These are phyloP conservation scores for Fraxinus ornus DNA, from an alignment of 305 asterid species.

Conservation along the genomic window DNA sequence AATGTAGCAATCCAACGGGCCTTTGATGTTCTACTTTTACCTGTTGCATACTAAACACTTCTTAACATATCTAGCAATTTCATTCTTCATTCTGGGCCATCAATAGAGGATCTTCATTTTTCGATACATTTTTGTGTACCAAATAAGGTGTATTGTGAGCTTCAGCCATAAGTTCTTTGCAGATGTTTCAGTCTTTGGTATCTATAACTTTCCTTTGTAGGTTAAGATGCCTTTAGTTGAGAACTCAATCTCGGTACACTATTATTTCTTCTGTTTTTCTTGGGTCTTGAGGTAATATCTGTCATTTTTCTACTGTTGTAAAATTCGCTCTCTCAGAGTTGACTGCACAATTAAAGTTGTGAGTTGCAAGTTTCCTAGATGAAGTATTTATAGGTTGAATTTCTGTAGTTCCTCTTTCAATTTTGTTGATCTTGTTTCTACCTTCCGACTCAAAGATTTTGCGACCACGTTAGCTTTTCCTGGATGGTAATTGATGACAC, in stretches of 20 bases:
- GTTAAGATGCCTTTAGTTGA: neutral
- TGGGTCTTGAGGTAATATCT: neutral
- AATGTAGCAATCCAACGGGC: neutral
- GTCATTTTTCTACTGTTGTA: neutral
- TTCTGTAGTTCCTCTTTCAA: neutral
- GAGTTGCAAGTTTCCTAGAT: neutral
- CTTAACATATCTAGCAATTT: no score
- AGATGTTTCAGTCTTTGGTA: neutral
- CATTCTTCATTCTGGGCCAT: neutral
- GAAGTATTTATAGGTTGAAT: neutral
- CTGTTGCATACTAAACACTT: neutral
- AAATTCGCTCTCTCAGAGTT: neutral
- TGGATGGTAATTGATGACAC: no score
- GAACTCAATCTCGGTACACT: neutral
- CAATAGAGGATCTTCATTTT: neutral
- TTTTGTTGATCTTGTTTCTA: neutral
- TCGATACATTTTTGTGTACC: neutral
- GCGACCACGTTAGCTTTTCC: neutral
- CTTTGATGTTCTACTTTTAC: neutral
- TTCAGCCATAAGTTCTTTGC: neutral
- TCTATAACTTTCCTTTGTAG: neutral
- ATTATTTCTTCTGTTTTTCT: neutral
- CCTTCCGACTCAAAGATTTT: neutral
- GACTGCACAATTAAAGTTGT: neutral
- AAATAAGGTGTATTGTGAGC: neutral